Evolutionary conservation across 495 filamentous ascomycete genomes (phyloP).

Genomic region (Penicillium herquei): DNA sequence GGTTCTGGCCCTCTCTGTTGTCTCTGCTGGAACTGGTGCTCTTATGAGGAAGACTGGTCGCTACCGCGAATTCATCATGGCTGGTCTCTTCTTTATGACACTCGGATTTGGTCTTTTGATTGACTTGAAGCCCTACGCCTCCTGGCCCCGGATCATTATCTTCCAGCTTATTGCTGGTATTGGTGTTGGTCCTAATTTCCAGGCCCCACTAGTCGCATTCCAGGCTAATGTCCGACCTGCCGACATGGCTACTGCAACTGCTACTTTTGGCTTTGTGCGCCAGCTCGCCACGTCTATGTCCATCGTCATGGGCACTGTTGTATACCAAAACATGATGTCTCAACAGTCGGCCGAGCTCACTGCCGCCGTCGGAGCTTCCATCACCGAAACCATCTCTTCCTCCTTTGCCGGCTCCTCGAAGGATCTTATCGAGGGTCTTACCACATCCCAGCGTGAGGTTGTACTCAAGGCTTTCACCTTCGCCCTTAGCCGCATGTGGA

Average conservation of each 20-base stretch:
- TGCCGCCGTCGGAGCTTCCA: conserved; percentile 33
- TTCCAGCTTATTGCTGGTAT: conserved; percentile 54
- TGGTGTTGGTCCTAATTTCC: conserved; percentile 57
- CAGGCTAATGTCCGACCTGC: conserved; percentile 49
- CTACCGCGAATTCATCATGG: conserved; percentile 48
- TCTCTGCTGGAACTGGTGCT: conserved; percentile 62
- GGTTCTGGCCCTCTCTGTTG: conserved; percentile 65
- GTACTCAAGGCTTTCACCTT: conserved; percentile 56
- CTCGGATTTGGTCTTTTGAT: conserved; percentile 56
- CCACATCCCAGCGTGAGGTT: conserved; percentile 42
- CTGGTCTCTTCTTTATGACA: conserved; percentile 49
- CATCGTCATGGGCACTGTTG: conserved; percentile 55
- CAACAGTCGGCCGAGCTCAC: conserved; percentile 39
- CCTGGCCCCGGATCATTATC: conserved; percentile 52
- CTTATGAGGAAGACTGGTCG: conserved; percentile 69
- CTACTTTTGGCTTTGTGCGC: conserved; percentile 53
- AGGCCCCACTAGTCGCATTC: conserved; percentile 57
- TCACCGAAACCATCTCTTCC: conserved; percentile 29
- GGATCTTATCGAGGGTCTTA: conserved; percentile 50
- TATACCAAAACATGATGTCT: conserved; percentile 56
- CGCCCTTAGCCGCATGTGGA: conserved; percentile 65
- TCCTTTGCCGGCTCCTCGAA: conserved; percentile 61
- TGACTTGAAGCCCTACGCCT: conserved; percentile 45
- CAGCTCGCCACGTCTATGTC: conserved; percentile 51
- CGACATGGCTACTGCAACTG: conserved; percentile 53